Evolutionary conservation across 2,329 filamentous ascomycete genomes (phyloP).

Genomic region (Scedosporium minutisporum): DNA sequence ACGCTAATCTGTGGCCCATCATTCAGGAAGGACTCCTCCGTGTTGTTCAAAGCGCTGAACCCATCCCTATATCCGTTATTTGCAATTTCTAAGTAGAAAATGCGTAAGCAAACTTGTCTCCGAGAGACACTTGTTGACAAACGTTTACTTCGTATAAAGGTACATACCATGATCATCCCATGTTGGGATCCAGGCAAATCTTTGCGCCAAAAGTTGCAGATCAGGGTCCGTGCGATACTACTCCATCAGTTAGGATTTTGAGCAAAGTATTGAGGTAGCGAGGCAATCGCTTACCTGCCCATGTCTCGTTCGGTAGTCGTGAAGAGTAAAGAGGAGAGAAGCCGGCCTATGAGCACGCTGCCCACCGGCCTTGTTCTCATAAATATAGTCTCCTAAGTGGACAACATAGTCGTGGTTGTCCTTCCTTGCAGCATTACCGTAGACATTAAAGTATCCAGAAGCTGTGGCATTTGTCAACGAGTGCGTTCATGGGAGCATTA

Average conservation of each 20-base stretch:
- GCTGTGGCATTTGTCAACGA: neutral
- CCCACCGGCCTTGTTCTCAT: conserved; percentile 37
- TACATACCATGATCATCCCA: conserved; percentile 17
- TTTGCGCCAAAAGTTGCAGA: conserved; percentile 28
- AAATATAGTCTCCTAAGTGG: conserved; percentile 54
- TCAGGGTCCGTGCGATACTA: conserved; percentile 32
- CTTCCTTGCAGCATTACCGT: conserved; percentile 48
- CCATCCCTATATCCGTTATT: conserved; percentile 60
- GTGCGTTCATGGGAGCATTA: neutral
- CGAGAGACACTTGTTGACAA: neutral
- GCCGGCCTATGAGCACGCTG: conserved; percentile 21
- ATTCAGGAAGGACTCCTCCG: conserved; percentile 52
- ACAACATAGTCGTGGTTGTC: conserved; percentile 51
- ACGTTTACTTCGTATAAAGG: neutral
- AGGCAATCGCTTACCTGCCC: conserved; percentile 18
- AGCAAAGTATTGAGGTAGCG: neutral
- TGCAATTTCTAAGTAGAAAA: conserved; percentile 33
- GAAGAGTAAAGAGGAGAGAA: conserved; percentile 22
- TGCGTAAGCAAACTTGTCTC: too few relatives aligned
- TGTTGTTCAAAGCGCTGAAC: conserved; percentile 52
- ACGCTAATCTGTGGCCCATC: conserved; percentile 48
- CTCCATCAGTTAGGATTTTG: neutral
- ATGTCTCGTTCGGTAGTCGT: conserved; percentile 33
- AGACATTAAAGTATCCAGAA: conserved; percentile 40
- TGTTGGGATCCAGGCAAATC: conserved; percentile 34